phyloP scores from a whole-genome alignment of 2,329 filamentous ascomycete species.

The Tolypocladium amazonense region DNA sequence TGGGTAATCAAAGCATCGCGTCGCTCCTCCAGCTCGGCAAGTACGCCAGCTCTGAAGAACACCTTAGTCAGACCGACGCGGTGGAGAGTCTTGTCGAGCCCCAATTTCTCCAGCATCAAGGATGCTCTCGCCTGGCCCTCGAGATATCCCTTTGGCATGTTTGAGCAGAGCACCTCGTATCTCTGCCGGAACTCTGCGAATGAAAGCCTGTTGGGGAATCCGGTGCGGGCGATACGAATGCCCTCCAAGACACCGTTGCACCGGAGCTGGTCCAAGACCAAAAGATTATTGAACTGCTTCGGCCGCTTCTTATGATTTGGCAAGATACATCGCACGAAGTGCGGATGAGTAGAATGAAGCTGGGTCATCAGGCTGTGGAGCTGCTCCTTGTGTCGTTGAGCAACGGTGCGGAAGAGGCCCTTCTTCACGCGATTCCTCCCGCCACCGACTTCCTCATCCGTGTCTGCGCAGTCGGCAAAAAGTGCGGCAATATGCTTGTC shows the following conservation, averaged over 20 bases:
- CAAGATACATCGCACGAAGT: conserved; percentile 95
- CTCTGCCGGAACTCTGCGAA: conserved; percentile 92
- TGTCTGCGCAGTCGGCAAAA: conserved; percentile 79
- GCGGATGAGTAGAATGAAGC: conserved; percentile 90
- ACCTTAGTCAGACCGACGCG: conserved; percentile 94
- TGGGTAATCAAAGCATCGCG: conserved; percentile 86
- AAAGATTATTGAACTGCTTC: conserved; percentile 79
- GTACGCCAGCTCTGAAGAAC: conserved; percentile 91
- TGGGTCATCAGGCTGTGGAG: conserved; percentile 93
- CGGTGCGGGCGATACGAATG: conserved; percentile 91
- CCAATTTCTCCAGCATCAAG: conserved; percentile 82
- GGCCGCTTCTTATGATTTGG: conserved; percentile 97
- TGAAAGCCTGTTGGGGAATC: conserved; percentile 85
- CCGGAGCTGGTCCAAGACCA: conserved; percentile 95
- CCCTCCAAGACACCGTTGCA: conserved; percentile 99
- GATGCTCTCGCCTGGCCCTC: conserved; percentile 80
- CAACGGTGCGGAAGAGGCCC: conserved; percentile 91
- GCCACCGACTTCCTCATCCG: conserved; percentile 60
- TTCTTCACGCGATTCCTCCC: conserved; percentile 82
- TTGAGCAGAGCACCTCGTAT: conserved; percentile 85
- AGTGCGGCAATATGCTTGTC: conserved; percentile 76
- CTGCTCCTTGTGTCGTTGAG: conserved; percentile 95
- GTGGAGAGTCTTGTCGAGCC: conserved; percentile 76
- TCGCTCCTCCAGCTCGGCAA: conserved; percentile 94
- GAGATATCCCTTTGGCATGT: conserved; percentile 81